Conservation (phyloP, 176 grass and related monocot species). For the Zoysia pacifica region DNA sequence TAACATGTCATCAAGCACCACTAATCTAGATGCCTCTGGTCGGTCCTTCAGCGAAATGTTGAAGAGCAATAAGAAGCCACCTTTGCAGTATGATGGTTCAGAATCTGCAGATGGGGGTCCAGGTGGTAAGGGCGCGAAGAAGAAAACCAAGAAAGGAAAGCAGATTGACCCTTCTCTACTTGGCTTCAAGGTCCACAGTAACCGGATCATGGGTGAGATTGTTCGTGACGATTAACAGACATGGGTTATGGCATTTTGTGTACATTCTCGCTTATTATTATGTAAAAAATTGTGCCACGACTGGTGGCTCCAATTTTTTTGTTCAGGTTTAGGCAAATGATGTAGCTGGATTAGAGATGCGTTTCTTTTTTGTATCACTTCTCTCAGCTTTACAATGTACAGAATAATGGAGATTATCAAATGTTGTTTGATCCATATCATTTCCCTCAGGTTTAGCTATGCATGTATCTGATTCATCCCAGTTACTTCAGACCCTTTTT, state of each 20-base stretch:
- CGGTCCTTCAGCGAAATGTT: constrained; percentile 86
- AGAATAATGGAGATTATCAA: constrained; percentile 40
- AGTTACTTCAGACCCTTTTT: neutral
- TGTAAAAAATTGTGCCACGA: constrained; percentile 36
- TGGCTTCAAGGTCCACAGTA: constrained; percentile 98
- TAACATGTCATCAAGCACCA: constrained; percentile 32
- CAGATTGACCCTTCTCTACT: constrained; percentile 98
- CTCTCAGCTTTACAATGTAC: constrained; percentile 66
- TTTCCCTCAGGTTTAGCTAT: neutral
- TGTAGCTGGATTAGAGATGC: constrained; percentile 48
- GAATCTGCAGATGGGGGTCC: constrained; percentile 49
- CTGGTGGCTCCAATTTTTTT: constrained; percentile 29
- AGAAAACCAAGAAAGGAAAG: constrained; percentile 93
- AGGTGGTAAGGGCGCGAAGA: constrained; percentile 71
- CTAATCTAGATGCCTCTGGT: constrained; percentile 57
- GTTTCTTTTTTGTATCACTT: constrained; percentile 20
- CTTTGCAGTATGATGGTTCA: constrained; percentile 49
- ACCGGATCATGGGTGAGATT: constrained; percentile 98
- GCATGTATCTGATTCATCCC: neutral
- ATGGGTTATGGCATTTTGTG: constrained; percentile 21
- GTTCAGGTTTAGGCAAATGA: constrained; percentile 38
- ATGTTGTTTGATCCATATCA: neutral
- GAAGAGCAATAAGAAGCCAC: constrained; percentile 90
- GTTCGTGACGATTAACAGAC: constrained; percentile 71
- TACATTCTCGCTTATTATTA: constrained; percentile 48